Evolutionary conservation across 495 filamentous ascomycete species (phyloP).

Genomic region (Aspergillus cristatus): DNA sequence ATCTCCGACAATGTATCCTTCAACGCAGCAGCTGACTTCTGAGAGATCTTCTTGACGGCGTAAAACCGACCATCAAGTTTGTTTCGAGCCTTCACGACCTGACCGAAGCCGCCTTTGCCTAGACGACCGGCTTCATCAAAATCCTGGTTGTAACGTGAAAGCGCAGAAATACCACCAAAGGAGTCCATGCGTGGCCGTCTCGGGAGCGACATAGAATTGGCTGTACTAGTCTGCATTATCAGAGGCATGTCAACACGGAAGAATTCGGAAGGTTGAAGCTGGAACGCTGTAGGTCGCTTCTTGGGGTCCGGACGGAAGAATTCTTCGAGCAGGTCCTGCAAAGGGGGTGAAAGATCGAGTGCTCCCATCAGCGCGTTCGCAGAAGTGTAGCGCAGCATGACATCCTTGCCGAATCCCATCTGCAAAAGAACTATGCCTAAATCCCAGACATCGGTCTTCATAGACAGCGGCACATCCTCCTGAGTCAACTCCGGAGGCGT

Average conservation of each 20-base stretch:
- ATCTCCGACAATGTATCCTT: constrained; percentile 88
- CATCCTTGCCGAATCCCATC: constrained; percentile 83
- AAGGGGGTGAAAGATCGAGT: constrained; percentile 60
- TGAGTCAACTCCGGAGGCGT: constrained; percentile 67
- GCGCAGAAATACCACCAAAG: constrained; percentile 24
- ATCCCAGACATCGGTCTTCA: constrained; percentile 92
- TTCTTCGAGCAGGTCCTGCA: constrained; percentile 69
- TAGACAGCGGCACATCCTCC: constrained; percentile 47
- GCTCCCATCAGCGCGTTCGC: constrained; percentile 55
- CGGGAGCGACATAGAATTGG: constrained; percentile 31
- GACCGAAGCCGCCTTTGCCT: constrained; percentile 90
- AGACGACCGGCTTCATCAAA: constrained; percentile 83
- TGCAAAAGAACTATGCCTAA: constrained; percentile 83
- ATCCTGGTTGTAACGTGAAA: constrained; percentile 74
- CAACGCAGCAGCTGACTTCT: constrained; percentile 67
- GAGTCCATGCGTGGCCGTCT: constrained; percentile 41
- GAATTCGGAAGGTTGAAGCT: constrained; percentile 83
- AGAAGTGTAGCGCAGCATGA: constrained; percentile 67
- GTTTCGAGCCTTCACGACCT: constrained; percentile 94
- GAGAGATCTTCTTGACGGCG: constrained; percentile 92
- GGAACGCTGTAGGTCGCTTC: constrained; percentile 81
- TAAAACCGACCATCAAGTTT: constrained; percentile 89
- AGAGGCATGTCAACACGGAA: constrained; percentile 51
- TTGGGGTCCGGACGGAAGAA: constrained; percentile 76
- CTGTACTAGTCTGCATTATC: constrained; percentile 25